A percentile compares a stretch with the other conserved stretches of the same genome.
Evolutionary conservation across 2,329 filamentous ascomycete species (phyloP).

Genomic region (Clarireedia paspali): DNA sequence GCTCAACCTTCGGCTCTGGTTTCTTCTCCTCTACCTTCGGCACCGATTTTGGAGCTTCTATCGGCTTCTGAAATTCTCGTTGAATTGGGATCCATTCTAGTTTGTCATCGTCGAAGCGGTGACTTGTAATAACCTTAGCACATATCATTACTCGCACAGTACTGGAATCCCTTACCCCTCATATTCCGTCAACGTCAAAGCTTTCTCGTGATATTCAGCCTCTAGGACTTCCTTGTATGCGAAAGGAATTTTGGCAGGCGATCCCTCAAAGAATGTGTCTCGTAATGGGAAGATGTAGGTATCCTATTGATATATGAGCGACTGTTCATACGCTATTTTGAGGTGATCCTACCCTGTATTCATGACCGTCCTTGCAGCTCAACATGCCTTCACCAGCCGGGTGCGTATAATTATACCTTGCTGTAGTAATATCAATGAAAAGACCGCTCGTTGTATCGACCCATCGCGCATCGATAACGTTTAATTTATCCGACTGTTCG

Average conservation of each 20-base stretch:
- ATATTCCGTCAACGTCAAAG: conserved; percentile 43
- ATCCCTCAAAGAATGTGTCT: conserved; percentile 61
- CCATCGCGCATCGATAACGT: conserved; percentile 81
- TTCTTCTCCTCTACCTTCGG: conserved; percentile 16
- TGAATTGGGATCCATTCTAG: conserved; percentile 29
- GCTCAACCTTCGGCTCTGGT: conserved; percentile 34
- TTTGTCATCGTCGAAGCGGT: conserved; percentile 34
- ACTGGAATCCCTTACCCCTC: conserved; percentile 36
- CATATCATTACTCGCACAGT: not conserved
- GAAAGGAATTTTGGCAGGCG: conserved; percentile 58
- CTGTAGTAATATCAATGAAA: conserved; percentile 78
- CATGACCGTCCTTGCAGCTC: conserved; percentile 43
- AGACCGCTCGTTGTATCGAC: conserved; percentile 69
- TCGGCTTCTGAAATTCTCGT: conserved; percentile 1
- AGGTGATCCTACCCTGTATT: conserved; percentile 35
- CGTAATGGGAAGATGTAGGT: conserved; percentile 60
- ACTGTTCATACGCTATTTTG: not conserved
- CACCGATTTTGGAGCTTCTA: conserved; percentile 14
- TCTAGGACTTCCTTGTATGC: conserved; percentile 50
- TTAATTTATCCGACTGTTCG: conserved; percentile 56
- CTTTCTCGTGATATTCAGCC: conserved; percentile 47
- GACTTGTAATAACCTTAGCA: conserved; percentile 24
- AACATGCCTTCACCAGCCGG: conserved; percentile 37
- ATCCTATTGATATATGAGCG: conserved; percentile 32
- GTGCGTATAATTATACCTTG: conserved; percentile 39